These are phyloP conservation scores for Melanomma pulvis-pyrius DNA, from an alignment of 495 filamentous ascomycete genomes.

Conservation along the genomic window DNA sequence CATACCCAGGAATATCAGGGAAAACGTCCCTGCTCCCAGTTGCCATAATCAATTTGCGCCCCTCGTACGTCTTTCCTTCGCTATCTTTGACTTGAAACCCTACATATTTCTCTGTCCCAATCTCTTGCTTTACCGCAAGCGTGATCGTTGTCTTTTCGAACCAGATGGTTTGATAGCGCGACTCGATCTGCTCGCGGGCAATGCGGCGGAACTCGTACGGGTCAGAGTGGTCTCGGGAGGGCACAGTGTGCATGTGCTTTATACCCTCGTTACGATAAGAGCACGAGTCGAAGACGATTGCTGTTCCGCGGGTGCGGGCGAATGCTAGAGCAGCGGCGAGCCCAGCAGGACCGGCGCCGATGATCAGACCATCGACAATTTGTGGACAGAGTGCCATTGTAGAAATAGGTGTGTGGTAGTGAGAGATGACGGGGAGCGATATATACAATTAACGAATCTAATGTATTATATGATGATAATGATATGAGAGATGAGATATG, in stretches of 20 bases:
- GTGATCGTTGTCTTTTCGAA: constrained; percentile 46
- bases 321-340: constrained; percentile 53
- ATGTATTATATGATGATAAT: background rate
- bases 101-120: constrained; percentile 1
- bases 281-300: constrained; percentile 55
- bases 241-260: constrained; percentile 58
- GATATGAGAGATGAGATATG: background rate
- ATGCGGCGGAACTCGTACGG: constrained; percentile 35
- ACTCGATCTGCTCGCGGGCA: constrained; percentile 45
- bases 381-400: constrained; percentile 7
- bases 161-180: constrained; percentile 51
- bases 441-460: background rate
- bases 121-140: constrained; percentile 11
- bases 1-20: constrained; percentile 29
- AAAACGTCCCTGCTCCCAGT: constrained; percentile 30
- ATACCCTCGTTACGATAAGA: constrained; percentile 54
- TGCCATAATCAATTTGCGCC: constrained; percentile 31
- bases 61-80: constrained; percentile 16
- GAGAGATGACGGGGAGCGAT: background rate
- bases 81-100: constrained; percentile 30
- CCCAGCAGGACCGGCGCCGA: constrained; percentile 62
- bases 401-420: background rate
- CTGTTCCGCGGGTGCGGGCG: constrained; percentile 52
- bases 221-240: constrained; percentile 50
- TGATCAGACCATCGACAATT: constrained; percentile 56